Percentiles rank a stretch among this genome's conserved stretches.
These are phyloP conservation scores for Pulveroboletus frians DNA, from an alignment of 768 basidiomycete genomes.

Conservation along the genomic window DNA sequence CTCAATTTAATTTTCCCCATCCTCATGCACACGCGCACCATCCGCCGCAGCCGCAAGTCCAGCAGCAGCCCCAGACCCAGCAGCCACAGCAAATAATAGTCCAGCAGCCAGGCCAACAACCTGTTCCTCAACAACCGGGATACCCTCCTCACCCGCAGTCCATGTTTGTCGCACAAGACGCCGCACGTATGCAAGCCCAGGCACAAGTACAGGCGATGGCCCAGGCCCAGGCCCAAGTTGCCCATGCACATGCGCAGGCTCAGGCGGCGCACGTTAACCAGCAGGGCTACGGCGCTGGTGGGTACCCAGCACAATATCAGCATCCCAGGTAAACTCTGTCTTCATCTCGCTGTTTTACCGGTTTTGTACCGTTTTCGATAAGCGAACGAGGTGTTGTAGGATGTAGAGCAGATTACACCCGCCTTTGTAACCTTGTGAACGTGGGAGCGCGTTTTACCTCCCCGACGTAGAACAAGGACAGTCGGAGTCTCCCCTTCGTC, in stretches of 20 bases:
- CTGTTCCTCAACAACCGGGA: slow-evolving; percentile 31
- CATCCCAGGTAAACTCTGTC: slow-evolving; percentile 23
- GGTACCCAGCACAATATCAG: slow-evolving; percentile 30
- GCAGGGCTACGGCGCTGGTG: slow-evolving; percentile 26
- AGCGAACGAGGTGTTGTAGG: slow-evolving; percentile 2
- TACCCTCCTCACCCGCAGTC: slow-evolving; percentile 32
- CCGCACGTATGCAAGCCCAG: slow-evolving; percentile 38
- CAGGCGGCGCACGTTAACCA: slow-evolving; percentile 29
- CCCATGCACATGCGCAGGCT: slow-evolving; percentile 39
- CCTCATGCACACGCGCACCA: slow-evolving; percentile 48
- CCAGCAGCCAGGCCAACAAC: slow-evolving; percentile 36
- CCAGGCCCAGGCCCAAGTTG: slow-evolving; percentile 38
- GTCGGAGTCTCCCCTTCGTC: neutral
- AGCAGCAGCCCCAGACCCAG: slow-evolving; percentile 44
- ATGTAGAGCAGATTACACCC: neutral
- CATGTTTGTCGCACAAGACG: slow-evolving; percentile 30
- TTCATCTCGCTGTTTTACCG: neutral
- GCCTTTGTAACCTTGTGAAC: slow-evolving; percentile 13
- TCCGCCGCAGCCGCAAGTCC: slow-evolving; percentile 38
- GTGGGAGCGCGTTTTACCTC: slow-evolving; percentile 20
- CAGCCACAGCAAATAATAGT: slow-evolving; percentile 36
- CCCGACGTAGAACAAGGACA: slow-evolving; percentile 10
- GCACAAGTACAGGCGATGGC: slow-evolving; percentile 38
- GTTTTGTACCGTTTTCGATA: slow-evolving; percentile 13
- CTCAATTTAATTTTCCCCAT: slow-evolving; percentile 64